Percentiles rank a stretch among this genome's conserved stretches.
These are phyloP conservation scores for Thymus mandschuricus DNA, from an alignment of 257 asterid genomes.

Conservation along the genomic window DNA sequence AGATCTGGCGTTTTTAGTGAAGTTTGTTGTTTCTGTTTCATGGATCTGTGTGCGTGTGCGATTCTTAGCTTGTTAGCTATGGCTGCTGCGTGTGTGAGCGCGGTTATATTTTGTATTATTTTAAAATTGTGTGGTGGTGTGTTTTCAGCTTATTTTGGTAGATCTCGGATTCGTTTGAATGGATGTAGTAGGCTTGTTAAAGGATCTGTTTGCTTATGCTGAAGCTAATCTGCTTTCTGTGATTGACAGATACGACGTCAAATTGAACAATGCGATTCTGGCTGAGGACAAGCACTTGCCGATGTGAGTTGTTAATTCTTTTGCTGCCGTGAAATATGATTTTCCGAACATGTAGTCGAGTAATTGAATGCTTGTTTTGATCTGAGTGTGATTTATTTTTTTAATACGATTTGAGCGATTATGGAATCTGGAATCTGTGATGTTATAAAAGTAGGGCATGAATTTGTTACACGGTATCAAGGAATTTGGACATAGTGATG, in stretches of 20 bases:
- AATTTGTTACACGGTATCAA: not conserved
- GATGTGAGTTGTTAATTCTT: slow-evolving; percentile 53
- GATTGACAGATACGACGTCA: slow-evolving; percentile 60
- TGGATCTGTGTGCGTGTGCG: slow-evolving; percentile 32
- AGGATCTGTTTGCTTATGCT: not conserved
- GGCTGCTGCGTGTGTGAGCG: not conserved
- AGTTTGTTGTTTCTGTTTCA: slow-evolving; percentile 12
- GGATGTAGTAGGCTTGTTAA: slow-evolving; percentile 9
- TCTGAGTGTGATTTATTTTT: slow-evolving; percentile 10
- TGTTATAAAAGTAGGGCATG: not conserved
- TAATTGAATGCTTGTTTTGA: slow-evolving; percentile 12
- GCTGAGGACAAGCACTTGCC: slow-evolving; percentile 96
- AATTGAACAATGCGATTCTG: slow-evolving; percentile 84
- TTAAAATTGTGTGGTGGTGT: not conserved
- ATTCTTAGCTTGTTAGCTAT: slow-evolving; percentile 3
- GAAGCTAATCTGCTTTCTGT: slow-evolving; percentile 27
- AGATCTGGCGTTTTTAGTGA: slow-evolving; percentile 33
- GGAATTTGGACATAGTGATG: not conserved
- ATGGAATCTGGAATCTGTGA: not conserved
- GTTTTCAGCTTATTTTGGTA: slow-evolving; percentile 33
- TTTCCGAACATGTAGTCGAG: slow-evolving; percentile 6
- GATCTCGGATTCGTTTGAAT: slow-evolving; percentile 38
- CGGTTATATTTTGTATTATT: not conserved
- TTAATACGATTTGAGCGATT: slow-evolving; percentile 1
- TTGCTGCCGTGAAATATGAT: not conserved